Evolutionary conservation across 1,139 yeast species (phyloP).

Genomic region (Geotrichum fermentans): DNA sequence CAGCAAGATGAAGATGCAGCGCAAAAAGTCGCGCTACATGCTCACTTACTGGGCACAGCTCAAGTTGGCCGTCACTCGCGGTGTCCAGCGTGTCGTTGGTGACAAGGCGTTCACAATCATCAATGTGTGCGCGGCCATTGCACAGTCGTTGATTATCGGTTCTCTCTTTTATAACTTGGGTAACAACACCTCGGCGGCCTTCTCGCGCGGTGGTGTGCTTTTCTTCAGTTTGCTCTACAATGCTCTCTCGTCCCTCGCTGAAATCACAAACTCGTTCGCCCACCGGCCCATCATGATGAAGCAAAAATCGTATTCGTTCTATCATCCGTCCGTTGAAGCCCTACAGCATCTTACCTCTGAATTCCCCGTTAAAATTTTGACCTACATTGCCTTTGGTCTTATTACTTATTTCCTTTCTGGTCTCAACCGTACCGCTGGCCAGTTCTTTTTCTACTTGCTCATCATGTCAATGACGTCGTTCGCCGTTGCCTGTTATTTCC

Average conservation of each 20-base stretch:
- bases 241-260: conserved; percentile 43
- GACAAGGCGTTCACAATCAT: conserved; percentile 49
- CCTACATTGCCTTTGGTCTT: conserved; percentile 36
- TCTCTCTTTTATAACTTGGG: conserved; percentile 53
- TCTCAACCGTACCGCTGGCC: conserved; percentile 40
- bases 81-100: conserved; percentile 52
- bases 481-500: conserved; percentile 51
- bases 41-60: conserved; percentile 38
- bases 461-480: conserved; percentile 39
- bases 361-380: conserved; percentile 37
- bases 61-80: conserved; percentile 40
- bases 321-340: conserved; percentile 45
- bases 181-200: conserved; percentile 47
- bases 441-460: conserved; percentile 40
- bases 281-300: conserved; percentile 43
- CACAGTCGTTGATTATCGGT: conserved; percentile 49
- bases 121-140: conserved; percentile 46
- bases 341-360: conserved; percentile 38
- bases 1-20: conserved; percentile 34
- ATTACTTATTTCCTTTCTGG: conserved; percentile 41
- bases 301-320: conserved; percentile 43
- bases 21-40: conserved; percentile 36
- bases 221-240: conserved; percentile 43
- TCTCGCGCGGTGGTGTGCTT: conserved; percentile 47
- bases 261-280: conserved; percentile 39